Evolutionary conservation across 208 protist species (phyloP), one percentile per base, ranked within the genome.

Genomic region (Leishmania gerbilli): DNA sequence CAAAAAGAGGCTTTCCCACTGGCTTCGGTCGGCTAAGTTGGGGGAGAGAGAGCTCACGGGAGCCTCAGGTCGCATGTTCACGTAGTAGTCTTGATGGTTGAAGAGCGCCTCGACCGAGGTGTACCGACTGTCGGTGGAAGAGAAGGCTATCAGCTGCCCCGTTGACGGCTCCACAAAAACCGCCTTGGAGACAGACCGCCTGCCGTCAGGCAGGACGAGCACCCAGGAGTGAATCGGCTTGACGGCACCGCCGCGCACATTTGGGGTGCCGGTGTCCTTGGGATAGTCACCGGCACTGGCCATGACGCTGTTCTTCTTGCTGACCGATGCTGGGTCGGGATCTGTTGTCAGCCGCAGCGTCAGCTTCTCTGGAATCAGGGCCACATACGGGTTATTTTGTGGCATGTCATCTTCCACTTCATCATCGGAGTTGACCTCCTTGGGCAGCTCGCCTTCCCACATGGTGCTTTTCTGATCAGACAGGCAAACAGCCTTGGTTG

Each of bases 121-220:
- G 87, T 98, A 99, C 42, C 84, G 82, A 15, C 74, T 55, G 58
- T 95, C 89, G 6, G 88, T 83, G 24, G 79, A 80, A 4, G 74
- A 60, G 19, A 87, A 71, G 0, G 87, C 75, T 37, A 97, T 83
- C 3, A 90, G 75, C 56, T 95, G 81, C 3, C 96, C 97, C 2
- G 93, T 97, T 13, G 92, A 90, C 17, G 96, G 89, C 81, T 99
- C 97, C 21, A 98, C 88, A 80, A 98, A 98, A 8, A 88, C 80
- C 0, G 91, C 79, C 27, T 92, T 81, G 27, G 92, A 85, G 40
- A 94, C 74, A 42, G 82, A 87, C 49, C 85, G 88, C 27, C 94
- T 81, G 19, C 90, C 88, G 13, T 93, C 93, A 51, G 93, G 91
- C 27, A 97, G 80, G 6, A 99, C 89, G 27, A 97, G 79, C 19